Evolutionary conservation across 192 early-diverging fungal species (phyloP).

Genomic region (Borealophlyctis nickersoniae): DNA sequence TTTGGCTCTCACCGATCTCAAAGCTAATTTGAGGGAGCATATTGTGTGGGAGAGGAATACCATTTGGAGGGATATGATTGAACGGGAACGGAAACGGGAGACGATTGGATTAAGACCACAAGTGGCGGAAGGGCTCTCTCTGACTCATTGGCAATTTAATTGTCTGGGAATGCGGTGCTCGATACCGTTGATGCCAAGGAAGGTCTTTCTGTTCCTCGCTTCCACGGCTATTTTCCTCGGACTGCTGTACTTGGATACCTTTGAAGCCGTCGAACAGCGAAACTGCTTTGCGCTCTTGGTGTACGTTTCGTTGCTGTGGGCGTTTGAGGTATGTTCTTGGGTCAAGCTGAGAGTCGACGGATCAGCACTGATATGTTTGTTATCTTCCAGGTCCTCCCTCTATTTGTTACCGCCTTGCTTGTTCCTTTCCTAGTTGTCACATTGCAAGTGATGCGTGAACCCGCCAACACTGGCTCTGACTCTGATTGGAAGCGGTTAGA

Average conservation of each 20-base stretch:
- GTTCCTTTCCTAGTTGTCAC: constrained; percentile 84
- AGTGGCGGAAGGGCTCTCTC: neutral
- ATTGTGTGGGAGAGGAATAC: constrained; percentile 97
- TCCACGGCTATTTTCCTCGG: constrained; percentile 61
- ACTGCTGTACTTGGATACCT: constrained; percentile 59
- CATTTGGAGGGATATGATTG: constrained; percentile 96
- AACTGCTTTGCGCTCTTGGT: constrained; percentile 91
- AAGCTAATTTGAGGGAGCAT: constrained; percentile 78
- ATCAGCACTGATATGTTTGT: neutral
- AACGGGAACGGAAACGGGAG: constrained; percentile 72
- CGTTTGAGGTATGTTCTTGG: constrained; percentile 75
- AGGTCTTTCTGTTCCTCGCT: constrained; percentile 33
- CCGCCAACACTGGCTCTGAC: constrained; percentile 32
- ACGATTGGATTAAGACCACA: constrained; percentile 23
- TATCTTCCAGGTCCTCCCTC: constrained; percentile 68
- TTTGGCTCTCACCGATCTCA: constrained; percentile 70
- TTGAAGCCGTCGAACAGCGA: constrained; percentile 70
- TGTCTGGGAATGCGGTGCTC: neutral
- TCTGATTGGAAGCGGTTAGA: constrained; percentile 51
- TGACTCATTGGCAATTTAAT: constrained; percentile 2
- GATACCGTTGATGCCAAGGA: neutral
- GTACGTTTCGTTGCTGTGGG: constrained; percentile 89
- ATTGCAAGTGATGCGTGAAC: constrained; percentile 77
- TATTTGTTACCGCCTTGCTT: constrained; percentile 86
- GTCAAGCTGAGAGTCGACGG: neutral